Conservation (phyloP, 2,329 filamentous ascomycete species). For the Colletotrichum camelliae region DNA sequence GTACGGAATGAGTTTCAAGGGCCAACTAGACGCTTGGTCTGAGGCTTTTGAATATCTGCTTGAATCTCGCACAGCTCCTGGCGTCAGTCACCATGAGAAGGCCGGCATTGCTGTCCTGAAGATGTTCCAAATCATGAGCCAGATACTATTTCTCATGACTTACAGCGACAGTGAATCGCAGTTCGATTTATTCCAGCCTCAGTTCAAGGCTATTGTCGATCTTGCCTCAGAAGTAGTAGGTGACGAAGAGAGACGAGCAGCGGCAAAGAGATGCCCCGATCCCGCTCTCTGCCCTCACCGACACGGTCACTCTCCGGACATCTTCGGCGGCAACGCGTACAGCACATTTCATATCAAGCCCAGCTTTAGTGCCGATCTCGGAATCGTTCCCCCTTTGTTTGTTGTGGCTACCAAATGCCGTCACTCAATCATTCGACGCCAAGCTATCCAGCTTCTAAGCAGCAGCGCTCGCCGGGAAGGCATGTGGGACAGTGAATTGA, state of each 20-base stretch:
- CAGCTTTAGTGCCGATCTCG: conserved; percentile 68
- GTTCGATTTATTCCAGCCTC: conserved; percentile 59
- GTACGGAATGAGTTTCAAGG: conserved; percentile 52
- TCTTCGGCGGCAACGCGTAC: conserved; percentile 47
- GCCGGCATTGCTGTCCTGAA: conserved; percentile 66
- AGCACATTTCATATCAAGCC: conserved; percentile 60
- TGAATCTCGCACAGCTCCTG: conserved; percentile 50
- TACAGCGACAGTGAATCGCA: conserved; percentile 64
- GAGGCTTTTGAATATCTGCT: conserved; percentile 62
- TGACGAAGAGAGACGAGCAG: conserved; percentile 60
- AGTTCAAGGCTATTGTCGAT: conserved; percentile 61
- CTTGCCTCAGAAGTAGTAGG: conserved; percentile 64
- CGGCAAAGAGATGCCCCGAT: conserved; percentile 49
- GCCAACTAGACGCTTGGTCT: conserved; percentile 60
- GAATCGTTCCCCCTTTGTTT: conserved; percentile 69
- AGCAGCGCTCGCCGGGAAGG: conserved; percentile 68
- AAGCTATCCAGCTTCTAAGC: conserved; percentile 65
- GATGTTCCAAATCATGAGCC: conserved; percentile 65
- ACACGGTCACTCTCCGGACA: conserved; percentile 35
- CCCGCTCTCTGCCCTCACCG: conserved; percentile 48
- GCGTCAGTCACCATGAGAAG: conserved; percentile 60
- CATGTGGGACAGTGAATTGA: conserved; percentile 71
- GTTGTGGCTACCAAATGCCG: conserved; percentile 72
- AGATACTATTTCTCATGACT: conserved; percentile 64
- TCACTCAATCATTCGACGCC: conserved; percentile 59